phyloP scores from a whole-genome alignment of 2,329 filamentous ascomycete species.

The Coleophoma cylindrospora region DNA sequence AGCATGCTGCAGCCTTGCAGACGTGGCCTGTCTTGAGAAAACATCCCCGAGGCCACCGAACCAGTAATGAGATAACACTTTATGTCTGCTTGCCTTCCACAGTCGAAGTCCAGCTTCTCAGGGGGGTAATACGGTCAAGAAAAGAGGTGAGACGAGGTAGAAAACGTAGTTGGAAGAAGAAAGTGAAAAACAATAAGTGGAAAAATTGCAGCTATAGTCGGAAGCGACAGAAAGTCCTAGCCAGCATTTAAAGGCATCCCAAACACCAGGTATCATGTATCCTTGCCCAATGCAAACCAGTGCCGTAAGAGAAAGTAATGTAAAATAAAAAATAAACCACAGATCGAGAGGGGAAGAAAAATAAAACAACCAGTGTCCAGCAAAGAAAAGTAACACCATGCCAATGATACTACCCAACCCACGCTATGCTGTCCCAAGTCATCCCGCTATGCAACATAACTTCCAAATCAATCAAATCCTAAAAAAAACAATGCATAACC shows the following conservation, averaged over 20 bases:
- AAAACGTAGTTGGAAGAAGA: slow-evolving; percentile 1
- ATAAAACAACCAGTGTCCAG: neutral
- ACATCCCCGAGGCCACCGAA: no score
- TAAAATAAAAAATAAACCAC: slow-evolving; percentile 6
- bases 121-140: no score
- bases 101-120: no score
- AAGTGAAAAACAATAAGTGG: slow-evolving; percentile 1
- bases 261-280: slow-evolving; percentile 26
- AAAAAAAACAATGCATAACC: slow-evolving; percentile 4
- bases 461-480: slow-evolving; percentile 8
- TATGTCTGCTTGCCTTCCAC: no score
- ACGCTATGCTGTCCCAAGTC: slow-evolving; percentile 19
- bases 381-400: slow-evolving; percentile 12
- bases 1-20: no score
- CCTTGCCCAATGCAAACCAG: slow-evolving; percentile 21
- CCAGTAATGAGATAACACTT: no score
- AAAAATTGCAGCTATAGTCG: slow-evolving; percentile 2
- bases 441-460: slow-evolving; percentile 22
- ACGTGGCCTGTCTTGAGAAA: no score
- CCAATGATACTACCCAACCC: slow-evolving; percentile 15
- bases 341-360: slow-evolving; percentile 3
- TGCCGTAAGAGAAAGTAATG: neutral
- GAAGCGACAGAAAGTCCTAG: slow-evolving; percentile 4
- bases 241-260: slow-evolving; percentile 1
- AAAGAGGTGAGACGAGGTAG: no score